Percentiles rank a stretch among this genome's conserved stretches.
phyloP scores from a whole-genome alignment of 2,329 filamentous ascomycete genomes.

The Aspergillus sp. region DNA sequence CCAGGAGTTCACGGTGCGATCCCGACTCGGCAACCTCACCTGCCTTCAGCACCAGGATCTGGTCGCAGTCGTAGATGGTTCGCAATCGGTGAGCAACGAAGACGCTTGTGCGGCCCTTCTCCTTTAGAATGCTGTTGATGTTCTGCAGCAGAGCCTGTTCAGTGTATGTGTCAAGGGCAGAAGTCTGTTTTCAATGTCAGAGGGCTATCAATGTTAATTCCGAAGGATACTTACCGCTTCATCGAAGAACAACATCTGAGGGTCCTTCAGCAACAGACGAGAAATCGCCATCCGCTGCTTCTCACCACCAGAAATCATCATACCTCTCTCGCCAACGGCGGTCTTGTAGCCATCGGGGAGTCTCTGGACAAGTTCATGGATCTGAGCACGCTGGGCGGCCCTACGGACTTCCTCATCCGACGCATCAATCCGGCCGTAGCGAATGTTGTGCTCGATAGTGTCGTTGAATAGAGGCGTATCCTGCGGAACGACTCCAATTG shows the following conservation, averaged over 20 bases:
- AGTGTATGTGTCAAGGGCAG: conserved; percentile 85
- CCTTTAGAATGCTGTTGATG: conserved; percentile 84
- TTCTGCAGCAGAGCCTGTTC: conserved; percentile 85
- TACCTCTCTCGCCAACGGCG: conserved; percentile 83
- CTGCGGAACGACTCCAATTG: conserved; percentile 93
- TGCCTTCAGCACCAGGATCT: conserved; percentile 83
- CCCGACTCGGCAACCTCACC: conserved; percentile 83
- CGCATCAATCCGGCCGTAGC: conserved; percentile 78
- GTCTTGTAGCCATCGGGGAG: conserved; percentile 87
- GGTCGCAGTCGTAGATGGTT: conserved; percentile 87
- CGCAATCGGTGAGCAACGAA: conserved; percentile 89
- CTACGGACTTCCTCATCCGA: conserved; percentile 64
- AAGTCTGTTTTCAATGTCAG: conserved; percentile 48
- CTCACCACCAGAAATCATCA: conserved; percentile 96
- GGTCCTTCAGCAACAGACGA: conserved; percentile 78
- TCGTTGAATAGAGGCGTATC: conserved; percentile 97
- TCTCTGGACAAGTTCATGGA: conserved; percentile 72
- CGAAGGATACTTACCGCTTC: conserved; percentile 57
- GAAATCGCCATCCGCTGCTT: conserved; percentile 86
- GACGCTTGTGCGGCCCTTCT: conserved; percentile 83
- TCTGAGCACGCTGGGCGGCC: conserved; percentile 73
- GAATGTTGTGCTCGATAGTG: conserved; percentile 91
- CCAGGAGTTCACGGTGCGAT: conserved; percentile 77
- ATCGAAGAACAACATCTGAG: conserved; percentile 86
- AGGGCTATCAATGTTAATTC: neutral